phyloP scores from a whole-genome alignment of 805 yeast species.

The Cephaloascus albidus region DNA sequence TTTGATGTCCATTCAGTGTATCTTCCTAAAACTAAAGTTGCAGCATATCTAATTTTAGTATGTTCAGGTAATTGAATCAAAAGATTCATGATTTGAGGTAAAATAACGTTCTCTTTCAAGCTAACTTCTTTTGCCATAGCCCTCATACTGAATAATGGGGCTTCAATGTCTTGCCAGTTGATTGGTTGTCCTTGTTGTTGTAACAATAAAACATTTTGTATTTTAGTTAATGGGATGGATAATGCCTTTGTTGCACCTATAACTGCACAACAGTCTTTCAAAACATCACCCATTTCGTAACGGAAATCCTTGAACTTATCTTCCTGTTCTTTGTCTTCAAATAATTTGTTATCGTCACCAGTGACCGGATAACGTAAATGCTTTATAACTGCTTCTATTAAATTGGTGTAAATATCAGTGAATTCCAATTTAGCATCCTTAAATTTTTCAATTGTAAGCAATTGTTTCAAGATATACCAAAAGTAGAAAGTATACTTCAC shows the following conservation, averaged over 20 bases:
- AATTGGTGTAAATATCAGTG: constrained; percentile 44
- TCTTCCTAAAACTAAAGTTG: constrained; percentile 89
- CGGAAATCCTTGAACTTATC: constrained; percentile 92
- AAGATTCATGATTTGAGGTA: constrained; percentile 70
- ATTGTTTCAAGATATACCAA: constrained; percentile 78
- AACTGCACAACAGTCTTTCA: constrained; percentile 90
- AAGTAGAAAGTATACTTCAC: constrained; percentile 87
- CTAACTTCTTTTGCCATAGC: constrained; percentile 92
- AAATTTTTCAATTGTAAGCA: constrained; percentile 53
- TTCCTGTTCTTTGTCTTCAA: constrained; percentile 71
- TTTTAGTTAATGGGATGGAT: constrained; percentile 55
- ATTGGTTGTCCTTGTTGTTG: constrained; percentile 21
- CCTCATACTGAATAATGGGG: constrained; percentile 81
- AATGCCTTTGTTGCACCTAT: constrained; percentile 71
- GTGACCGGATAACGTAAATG: constrained; percentile 69
- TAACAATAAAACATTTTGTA: constrained; percentile 31
- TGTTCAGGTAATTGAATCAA: constrained; percentile 73
- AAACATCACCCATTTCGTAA: constrained; percentile 96
- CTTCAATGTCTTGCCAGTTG: constrained; percentile 86
- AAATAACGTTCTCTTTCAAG: constrained; percentile 47
- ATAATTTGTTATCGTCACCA: constrained; percentile 28
- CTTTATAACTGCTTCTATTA: constrained; percentile 50
- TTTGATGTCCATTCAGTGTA: constrained; percentile 92
- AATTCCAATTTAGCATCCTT: constrained; percentile 40
- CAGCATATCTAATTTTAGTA: constrained; percentile 82